Conservation (phyloP, 371 early-diverging fungal species). For the Haplosporangium sp. region DNA sequence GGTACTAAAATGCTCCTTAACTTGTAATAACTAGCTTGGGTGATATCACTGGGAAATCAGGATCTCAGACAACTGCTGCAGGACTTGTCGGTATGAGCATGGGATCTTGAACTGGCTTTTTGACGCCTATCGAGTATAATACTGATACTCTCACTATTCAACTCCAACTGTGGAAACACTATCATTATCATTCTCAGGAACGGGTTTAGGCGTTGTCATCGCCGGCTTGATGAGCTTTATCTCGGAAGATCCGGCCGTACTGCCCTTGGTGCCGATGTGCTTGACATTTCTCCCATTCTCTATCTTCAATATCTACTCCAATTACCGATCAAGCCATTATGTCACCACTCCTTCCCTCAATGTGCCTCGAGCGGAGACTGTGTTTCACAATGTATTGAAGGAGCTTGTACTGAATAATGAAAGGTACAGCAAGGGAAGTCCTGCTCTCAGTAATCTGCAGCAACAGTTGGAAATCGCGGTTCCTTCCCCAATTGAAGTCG, state of each 20-base stretch:
- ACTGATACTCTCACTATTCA: not conserved
- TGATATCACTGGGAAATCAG: conserved; percentile 83
- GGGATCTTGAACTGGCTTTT: not conserved
- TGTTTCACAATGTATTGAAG: conserved; percentile 46
- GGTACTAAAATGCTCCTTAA: conserved; percentile 1
- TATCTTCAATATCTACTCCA: conserved; percentile 62
- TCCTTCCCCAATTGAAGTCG: conserved; percentile 50
- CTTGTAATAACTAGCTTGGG: conserved; percentile 62
- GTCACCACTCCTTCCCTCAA: conserved; percentile 70
- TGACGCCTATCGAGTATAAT: not conserved
- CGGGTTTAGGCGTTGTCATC: conserved; percentile 63
- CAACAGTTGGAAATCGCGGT: conserved; percentile 32
- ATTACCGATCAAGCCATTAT: conserved; percentile 64
- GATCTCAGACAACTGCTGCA: conserved; percentile 83
- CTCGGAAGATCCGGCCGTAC: conserved; percentile 37
- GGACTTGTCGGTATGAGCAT: conserved; percentile 75
- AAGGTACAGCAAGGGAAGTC: conserved; percentile 4
- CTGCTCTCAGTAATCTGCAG: not conserved
- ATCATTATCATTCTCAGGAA: conserved; percentile 34
- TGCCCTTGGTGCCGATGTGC: conserved; percentile 58
- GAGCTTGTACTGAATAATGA: conserved; percentile 16
- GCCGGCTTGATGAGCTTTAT: conserved; percentile 57
- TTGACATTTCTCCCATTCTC: conserved; percentile 65
- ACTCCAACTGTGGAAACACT: not conserved
- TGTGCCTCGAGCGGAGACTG: conserved; percentile 65